Evolutionary conservation across 1,284 basidiomycete species (phyloP), one percentile per base, ranked within the genome.

Genomic region (Peniophora sp.): DNA sequence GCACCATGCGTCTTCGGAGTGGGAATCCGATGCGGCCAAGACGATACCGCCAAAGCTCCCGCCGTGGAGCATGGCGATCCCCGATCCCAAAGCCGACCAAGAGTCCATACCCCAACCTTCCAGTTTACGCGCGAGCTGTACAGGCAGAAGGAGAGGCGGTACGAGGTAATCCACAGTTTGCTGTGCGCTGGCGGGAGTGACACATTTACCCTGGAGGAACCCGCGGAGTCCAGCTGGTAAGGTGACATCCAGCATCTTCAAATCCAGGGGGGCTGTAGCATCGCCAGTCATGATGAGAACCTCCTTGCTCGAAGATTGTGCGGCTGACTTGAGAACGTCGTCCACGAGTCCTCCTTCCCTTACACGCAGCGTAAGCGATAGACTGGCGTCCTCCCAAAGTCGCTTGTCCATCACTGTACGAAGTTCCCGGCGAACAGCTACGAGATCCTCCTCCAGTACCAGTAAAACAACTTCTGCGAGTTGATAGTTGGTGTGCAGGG

Each of bases 91-190:
- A 3, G 57, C 55, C 20, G 58, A 49, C 82, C 82, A 83, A 14
- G 41, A 68, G 52, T 45, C 62, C 51, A 24, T 56, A 54, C 35
- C 59, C 51, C 9, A 49, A 35, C 14, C 58, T 53, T 10, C 53
- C 23, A 24, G 59, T 12, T 32, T 32, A 12, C 12, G 53, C 9
- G 58, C 52, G 2, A 62, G 56, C 12, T 74, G 60, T 41, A 74
- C 55, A 18, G 73, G 72, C 24, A 75, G 58, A 3, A 81, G 64
- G 55, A 84, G 78, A 0, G 83, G 83, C 8, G 83, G 83, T 3
- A 75, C 57, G 3, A 84, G 65, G 61, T 75, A 80, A 1, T 45
- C 41, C 35, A 48, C 52, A 6, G 53, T 39, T n/a, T 24, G 27
- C 17, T 47, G 27, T 22, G 24, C 37, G 2, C 22, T 42, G 17